Evolutionary conservation across 306 rosid species (phyloP), one percentile per base, ranked within the genome.

Genomic region (Echinosophora koreensis): DNA sequence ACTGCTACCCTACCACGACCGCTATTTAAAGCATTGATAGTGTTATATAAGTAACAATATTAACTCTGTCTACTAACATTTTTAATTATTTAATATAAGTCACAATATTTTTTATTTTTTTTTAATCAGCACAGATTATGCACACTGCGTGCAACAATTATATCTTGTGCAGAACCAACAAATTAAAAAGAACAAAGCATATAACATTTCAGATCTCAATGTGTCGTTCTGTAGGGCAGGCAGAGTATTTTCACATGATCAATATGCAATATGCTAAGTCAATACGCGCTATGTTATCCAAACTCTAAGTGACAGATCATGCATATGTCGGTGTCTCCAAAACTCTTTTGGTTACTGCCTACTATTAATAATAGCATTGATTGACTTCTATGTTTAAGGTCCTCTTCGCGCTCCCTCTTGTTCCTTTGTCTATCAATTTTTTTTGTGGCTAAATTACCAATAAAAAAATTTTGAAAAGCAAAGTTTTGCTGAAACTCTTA

Each of bases 131-230:
- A 15, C 12, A 27, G 35, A 55, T 30, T 55, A 30, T 66, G 67
- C 50, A 39, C 4, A 55, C 37, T 44, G 8, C 15, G 55, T 59
- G 54, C 69, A 34, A 10, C 64, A 60, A 59, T 3, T 44, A 9
- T 51, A 12, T 59, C 11, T 10, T 32, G 4, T 32, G 69, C 78
- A 42, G 66, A 70, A 58, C 17, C 68, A 76, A 47, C 70, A 63
- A 34, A 69, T 46, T 44, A n/a, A 69, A 81, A 30, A 69, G 73
- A 56, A 60, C 66, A 39, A 5, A 76, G 35, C 73, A 75, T 75
- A 42, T 50, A 59, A 59, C 68, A 61, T 49, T 57, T 57, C 14
- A 39, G 56, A 52, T 77, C 73, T 66, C 67, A 41, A 8, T 52
- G 52, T 66, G 16, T 32, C 49, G 71, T 58, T 57, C 0, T 42